phyloP scores from a whole-genome alignment of 2,329 filamentous ascomycete genomes.

The Daldinia eschscholtzii region DNA sequence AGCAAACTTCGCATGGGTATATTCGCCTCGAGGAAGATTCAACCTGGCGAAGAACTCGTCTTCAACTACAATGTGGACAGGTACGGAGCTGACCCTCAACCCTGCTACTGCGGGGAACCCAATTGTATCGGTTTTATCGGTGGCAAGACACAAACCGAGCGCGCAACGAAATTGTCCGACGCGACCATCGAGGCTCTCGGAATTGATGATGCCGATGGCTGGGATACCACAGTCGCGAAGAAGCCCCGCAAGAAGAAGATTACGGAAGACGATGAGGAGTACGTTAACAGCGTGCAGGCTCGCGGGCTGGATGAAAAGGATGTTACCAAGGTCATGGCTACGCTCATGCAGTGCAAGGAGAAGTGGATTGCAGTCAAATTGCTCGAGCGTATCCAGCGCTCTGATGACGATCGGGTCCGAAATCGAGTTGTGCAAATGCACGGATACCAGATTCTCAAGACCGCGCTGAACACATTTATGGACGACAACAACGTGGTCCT shows the following conservation, averaged over 20 bases:
- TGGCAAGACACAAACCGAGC: slow-evolving; percentile 96
- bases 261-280: slow-evolving; percentile 93
- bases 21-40: slow-evolving; percentile 87
- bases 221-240: slow-evolving; percentile 91
- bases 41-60: slow-evolving; percentile 91
- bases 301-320: slow-evolving; percentile 52
- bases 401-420: slow-evolving; percentile 86
- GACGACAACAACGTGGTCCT: slow-evolving; percentile 91
- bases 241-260: slow-evolving; percentile 93
- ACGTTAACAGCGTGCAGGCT: slow-evolving; percentile 78
- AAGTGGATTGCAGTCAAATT: slow-evolving; percentile 99
- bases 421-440: slow-evolving; percentile 95
- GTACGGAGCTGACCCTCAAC: slow-evolving; percentile 95
- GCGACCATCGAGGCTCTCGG: slow-evolving; percentile 94
- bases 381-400: slow-evolving; percentile 86
- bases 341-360: slow-evolving; percentile 97
- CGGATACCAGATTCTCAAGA: slow-evolving; percentile 94
- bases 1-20: slow-evolving; percentile 99
- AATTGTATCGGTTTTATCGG: slow-evolving; percentile 98
- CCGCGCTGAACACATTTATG: slow-evolving; percentile 84
- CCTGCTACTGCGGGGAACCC: slow-evolving; percentile 93
- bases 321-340: slow-evolving; percentile 66
- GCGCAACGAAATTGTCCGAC: slow-evolving; percentile 89
- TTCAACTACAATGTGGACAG: slow-evolving; percentile 99
- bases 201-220: slow-evolving; percentile 91